phyloP scores from a whole-genome alignment of 257 asterid species.

The Nicotiana tomentosiformis region DNA sequence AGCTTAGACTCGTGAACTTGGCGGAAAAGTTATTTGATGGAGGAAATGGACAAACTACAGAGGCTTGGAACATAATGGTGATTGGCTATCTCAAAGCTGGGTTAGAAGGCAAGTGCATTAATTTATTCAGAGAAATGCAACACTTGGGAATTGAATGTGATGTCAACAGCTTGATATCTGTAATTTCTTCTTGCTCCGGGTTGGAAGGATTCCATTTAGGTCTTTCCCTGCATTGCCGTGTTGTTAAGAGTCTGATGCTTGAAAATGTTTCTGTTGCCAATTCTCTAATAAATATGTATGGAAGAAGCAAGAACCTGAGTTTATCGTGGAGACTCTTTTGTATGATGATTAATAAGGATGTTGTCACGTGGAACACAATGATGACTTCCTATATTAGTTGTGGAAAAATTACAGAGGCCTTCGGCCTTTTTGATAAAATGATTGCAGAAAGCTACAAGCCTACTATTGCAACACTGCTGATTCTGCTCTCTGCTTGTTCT shows the following conservation, averaged over 20 bases:
- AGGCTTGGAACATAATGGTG: conserved; percentile 57
- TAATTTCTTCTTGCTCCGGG: conserved; percentile 55
- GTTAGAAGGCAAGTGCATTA: conserved; percentile 41
- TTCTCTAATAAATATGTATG: conserved; percentile 73
- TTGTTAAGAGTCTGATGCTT: conserved; percentile 23
- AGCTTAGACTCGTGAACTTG: conserved; percentile 34
- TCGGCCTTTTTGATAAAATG: conserved; percentile 48
- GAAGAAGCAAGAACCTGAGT: conserved; percentile 38
- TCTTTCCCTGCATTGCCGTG: conserved; percentile 56
- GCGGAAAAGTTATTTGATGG: conserved; percentile 45
- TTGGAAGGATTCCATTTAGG: conserved; percentile 40
- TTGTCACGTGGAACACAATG: conserved; percentile 61
- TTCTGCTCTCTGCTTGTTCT: conserved; percentile 62
- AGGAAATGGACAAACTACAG: conserved; percentile 28
- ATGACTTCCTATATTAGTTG: conserved; percentile 44
- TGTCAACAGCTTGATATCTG: conserved; percentile 41
- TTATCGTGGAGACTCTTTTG: conserved; percentile 42
- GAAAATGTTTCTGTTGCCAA: conserved; percentile 45
- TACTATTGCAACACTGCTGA: conserved; percentile 48
- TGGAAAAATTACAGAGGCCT: conserved; percentile 44
- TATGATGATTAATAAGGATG: conserved; percentile 26
- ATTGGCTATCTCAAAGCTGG: conserved; percentile 57
- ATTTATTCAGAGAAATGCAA: conserved; percentile 59
- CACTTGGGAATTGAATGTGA: conserved; percentile 35
- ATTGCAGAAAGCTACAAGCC: conserved; percentile 41